A percentile compares a stretch with the other conserved stretches of the same genome.
phyloP scores from a whole-genome alignment of 192 early-diverging fungal genomes.

The Podila epigama region DNA sequence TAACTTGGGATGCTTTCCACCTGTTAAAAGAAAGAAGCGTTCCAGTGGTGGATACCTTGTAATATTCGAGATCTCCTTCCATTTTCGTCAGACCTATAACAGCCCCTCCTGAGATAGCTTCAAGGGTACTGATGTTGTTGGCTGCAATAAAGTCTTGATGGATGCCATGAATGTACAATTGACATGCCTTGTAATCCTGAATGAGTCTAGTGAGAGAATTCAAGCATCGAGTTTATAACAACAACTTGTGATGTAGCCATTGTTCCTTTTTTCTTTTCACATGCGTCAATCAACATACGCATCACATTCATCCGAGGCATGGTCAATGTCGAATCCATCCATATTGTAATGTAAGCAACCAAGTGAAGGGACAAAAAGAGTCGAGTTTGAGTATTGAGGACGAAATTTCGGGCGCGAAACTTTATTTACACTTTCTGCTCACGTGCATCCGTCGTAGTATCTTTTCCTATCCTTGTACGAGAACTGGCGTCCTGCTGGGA shows the following conservation, averaged over 20 bases:
- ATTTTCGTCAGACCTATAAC: constrained; percentile 18
- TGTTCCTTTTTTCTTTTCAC: too few relatives aligned
- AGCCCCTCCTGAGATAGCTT: constrained; percentile 36
- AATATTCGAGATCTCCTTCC: constrained; percentile 30
- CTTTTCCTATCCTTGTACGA: too few relatives aligned
- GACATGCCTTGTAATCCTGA: constrained; percentile 18
- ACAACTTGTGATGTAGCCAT: too few relatives aligned
- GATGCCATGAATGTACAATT: constrained; percentile 36
- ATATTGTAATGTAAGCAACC: too few relatives aligned
- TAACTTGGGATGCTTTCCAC: neutral
- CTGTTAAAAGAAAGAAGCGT: neutral
- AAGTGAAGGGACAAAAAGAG: neutral
- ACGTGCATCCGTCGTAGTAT: neutral
- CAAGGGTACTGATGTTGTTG: constrained; percentile 27
- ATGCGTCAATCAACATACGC: too few relatives aligned
- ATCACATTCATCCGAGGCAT: too few relatives aligned
- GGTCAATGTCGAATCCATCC: too few relatives aligned
- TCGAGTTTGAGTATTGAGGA: neutral
- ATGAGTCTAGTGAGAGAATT: too few relatives aligned
- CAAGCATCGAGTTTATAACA: too few relatives aligned
- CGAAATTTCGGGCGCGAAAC: too few relatives aligned
- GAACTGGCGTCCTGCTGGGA: too few relatives aligned
- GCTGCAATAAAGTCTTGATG: constrained; percentile 29
- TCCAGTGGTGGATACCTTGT: constrained; percentile 6
- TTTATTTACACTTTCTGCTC: neutral